Evolutionary conservation across 257 asterid genomes (phyloP), one percentile per base, ranked within the genome.

Genomic region (Cinchona pubescens): DNA sequence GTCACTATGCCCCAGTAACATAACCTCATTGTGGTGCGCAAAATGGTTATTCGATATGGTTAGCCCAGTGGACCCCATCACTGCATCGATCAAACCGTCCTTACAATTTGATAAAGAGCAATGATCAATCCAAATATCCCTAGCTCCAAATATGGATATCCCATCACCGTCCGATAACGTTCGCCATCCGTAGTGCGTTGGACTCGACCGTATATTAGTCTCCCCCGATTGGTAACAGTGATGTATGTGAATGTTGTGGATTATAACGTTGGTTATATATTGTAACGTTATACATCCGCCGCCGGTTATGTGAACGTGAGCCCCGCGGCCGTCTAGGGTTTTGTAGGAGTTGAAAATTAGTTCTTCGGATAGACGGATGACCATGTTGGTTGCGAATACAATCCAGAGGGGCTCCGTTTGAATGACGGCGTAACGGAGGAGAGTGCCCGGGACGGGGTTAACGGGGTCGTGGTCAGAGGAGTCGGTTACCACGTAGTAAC

Each of bases 381-480:
- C 78, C 96, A 87, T 90, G 77, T 79, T 89, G 30, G 91, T 48
- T 2, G 96, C 83, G 48, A 90, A 90, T 1, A 89, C 89, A 1
- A 90, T 90, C 94, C 96, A 90, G n/a, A 90, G 79, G 3, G 94
- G 96, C 59, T 90, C 94, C 4, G 85, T 74, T 68, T 85, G 96
- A 73, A 90, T 90, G 60, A 90, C 94, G 0, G 86, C 96, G 70
- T 76, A 85, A 0, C 96, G 87, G 4, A 90, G 87, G 4, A 90
- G 91, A 0, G 96, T 90, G 25, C 96, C 96, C 0, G 92, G 94
- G 8, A 49, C 73, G 0, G 96, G 96, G 71, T 76, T 87, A 40
- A 90, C 96, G 0, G 87, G 67, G 77, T 90, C 96, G 0, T 83
- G 72, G 84, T 90, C 96, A 0, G 96, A 87, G 27, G 92, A 85